phyloP scores from a whole-genome alignment of 257 asterid genomes.

The Capsicum rhomboideum region DNA sequence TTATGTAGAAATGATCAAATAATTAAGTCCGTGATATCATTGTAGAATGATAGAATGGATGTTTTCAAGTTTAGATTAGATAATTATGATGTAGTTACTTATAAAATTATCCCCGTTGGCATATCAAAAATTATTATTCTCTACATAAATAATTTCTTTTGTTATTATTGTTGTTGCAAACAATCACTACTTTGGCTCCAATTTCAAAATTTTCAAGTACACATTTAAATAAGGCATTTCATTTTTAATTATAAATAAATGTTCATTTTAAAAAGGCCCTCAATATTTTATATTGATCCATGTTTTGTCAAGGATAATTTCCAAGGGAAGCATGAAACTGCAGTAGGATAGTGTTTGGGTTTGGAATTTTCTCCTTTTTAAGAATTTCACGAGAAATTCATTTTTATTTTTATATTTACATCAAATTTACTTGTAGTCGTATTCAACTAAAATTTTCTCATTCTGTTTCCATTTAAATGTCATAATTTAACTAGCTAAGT shows the following conservation, averaged over 20 bases:
- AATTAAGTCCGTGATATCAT: neutral
- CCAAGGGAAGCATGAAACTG: neutral
- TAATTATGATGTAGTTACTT: neutral
- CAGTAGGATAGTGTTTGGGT: too few species aligned
- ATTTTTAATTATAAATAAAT: neutral
- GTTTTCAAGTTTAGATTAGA: neutral
- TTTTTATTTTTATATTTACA: neutral
- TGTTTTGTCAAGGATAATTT: neutral
- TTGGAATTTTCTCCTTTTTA: neutral
- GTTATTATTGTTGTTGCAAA: neutral
- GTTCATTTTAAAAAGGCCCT: neutral
- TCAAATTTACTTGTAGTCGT: too few species aligned
- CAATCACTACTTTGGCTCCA: neutral
- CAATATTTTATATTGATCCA: neutral
- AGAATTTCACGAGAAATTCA: neutral
- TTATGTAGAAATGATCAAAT: neutral
- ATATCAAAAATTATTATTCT: neutral
- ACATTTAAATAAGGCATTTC: neutral
- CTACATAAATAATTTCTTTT: neutral
- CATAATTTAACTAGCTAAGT: too few species aligned
- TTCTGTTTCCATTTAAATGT: too few species aligned
- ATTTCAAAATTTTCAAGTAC: neutral
- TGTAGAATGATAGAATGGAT: neutral
- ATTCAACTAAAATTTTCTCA: too few species aligned
- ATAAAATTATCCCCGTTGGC: neutral